These are phyloP conservation scores for Barnettozyma wickerhamii DNA, from an alignment of 805 yeast genomes.

Conservation along the genomic window DNA sequence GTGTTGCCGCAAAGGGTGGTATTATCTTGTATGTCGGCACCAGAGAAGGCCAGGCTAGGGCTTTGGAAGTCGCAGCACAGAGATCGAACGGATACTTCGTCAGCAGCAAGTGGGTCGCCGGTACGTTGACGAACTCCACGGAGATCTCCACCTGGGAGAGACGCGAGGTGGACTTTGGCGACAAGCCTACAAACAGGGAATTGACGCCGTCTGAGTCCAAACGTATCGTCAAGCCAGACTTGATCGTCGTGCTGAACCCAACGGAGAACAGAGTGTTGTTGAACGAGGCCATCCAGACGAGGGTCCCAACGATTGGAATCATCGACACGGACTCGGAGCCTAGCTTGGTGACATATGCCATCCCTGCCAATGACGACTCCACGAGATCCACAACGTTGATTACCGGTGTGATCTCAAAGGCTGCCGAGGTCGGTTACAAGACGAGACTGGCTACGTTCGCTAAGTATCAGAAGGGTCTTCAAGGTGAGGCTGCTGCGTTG, in stretches of 20 bases:
- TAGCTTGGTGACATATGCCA: conserved; percentile 82
- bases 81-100: conserved; percentile 80
- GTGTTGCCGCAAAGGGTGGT: conserved; percentile 82
- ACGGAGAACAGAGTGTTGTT: conserved; percentile 78
- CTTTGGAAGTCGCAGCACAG: conserved; percentile 75
- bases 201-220: conserved; percentile 46
- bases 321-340: conserved; percentile 95
- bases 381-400: conserved; percentile 75
- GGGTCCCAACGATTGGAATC: conserved; percentile 91
- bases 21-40: conserved; percentile 82
- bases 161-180: conserved; percentile 73
- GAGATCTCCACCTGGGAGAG: conserved; percentile 62
- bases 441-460: conserved; percentile 18
- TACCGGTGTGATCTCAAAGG: conserved; percentile 76
- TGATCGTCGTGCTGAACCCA: conserved; percentile 83
- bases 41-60: conserved; percentile 66
- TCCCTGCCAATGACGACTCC: conserved; percentile 95
- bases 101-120: conserved; percentile 87
- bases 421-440: conserved; percentile 75
- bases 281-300: conserved; percentile 71
- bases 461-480: conserved; percentile 2
- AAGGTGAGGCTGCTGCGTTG: conserved; percentile 4
- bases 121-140: conserved; percentile 82
- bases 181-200: conserved; percentile 57
- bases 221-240: conserved; percentile 76